Conservation (phyloP, 2,329 filamentous ascomycete species). For the Onygena corvina region DNA sequence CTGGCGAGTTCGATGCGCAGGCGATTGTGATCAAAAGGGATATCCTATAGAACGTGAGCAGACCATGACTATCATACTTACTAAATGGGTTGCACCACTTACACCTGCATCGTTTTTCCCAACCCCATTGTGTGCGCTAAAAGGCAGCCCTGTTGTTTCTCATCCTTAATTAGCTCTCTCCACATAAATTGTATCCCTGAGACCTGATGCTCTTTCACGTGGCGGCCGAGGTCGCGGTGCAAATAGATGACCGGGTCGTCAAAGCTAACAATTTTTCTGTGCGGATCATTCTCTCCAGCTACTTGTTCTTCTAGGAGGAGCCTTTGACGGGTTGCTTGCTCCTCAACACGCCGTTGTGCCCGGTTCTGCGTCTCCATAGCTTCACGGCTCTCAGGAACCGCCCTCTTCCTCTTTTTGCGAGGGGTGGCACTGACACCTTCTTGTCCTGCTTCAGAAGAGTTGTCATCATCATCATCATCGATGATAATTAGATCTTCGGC, state of each 20-base stretch:
- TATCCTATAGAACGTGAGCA: constrained; percentile 38
- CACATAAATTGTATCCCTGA: constrained; percentile 77
- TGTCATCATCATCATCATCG: neutral
- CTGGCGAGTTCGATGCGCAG: constrained; percentile 49
- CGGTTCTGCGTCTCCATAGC: constrained; percentile 45
- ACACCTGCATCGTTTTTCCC: constrained; percentile 83
- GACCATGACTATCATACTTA: neutral
- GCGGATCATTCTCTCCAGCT: constrained; percentile 30
- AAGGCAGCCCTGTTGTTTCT: constrained; percentile 59
- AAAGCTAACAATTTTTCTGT: constrained; percentile 37
- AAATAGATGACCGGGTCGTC: constrained; percentile 41
- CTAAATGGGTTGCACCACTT: constrained; percentile 21
- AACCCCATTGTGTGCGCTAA: constrained; percentile 85
- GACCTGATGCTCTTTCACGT: constrained; percentile 70
- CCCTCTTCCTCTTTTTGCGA: constrained; percentile 38
- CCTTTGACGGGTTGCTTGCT: constrained; percentile 43
- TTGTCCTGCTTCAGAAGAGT: neutral
- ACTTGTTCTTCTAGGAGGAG: constrained; percentile 25
- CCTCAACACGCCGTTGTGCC: constrained; percentile 42
- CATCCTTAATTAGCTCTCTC: constrained; percentile 61
- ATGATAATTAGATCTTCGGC: neutral
- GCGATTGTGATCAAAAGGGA: constrained; percentile 66
- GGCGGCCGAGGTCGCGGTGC: constrained; percentile 48
- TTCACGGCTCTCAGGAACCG: constrained; percentile 38
- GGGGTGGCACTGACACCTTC: constrained; percentile 18